Base-by-base conservation (phyloP, 805 yeast genomes). In the Yamadazyma laniorum region DNA sequence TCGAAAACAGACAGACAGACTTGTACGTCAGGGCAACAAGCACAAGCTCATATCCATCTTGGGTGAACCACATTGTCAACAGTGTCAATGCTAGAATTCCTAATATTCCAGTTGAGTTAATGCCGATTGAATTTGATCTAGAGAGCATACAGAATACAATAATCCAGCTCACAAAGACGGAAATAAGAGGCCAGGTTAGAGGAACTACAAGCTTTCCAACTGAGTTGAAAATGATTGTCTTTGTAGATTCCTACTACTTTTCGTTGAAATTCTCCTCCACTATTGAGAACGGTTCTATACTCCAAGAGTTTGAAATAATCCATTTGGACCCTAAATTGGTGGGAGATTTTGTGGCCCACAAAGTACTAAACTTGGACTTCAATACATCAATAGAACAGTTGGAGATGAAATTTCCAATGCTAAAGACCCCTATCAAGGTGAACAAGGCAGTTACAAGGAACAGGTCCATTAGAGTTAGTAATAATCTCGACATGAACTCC, bases 41-140 rank as follows among this genome's bases (percentile, higher is more conserved):
- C 15, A 29, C 28, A 15, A 35, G 29, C 29, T 29, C 39, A 31
- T 40, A 34, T 15, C 49, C 49, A 18, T 18, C 40, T 13, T 46
- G 50, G 50, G 8, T 46, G 5, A 34, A 31, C 25, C 37, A 43
- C 23, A 36, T 46, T 8, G 25, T 46, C 18, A 43, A 29, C 13
- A 38, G 31, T 17, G 40, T 46, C 7, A 32, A 31, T 4, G 40
- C 43, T 17, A 23, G 33, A 25, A 21, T 36, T 3, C 40, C 40
- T 6, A 18, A 8, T 4, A 6, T 31, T 11, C 43, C 37, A 11
- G 7, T 19, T 9, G 15, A 25, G 12, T 8, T 27, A 3, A 14
- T 13, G 2, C 27, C 35, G 16, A 21, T 32, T 5, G 15, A 18
- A 6, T 28, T 36, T 5, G 18, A 36, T 23, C 15, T 30, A 15